Evolutionary conservation across 495 filamentous ascomycete species (phyloP).

Genomic region (Aspergillus kassunensis): DNA sequence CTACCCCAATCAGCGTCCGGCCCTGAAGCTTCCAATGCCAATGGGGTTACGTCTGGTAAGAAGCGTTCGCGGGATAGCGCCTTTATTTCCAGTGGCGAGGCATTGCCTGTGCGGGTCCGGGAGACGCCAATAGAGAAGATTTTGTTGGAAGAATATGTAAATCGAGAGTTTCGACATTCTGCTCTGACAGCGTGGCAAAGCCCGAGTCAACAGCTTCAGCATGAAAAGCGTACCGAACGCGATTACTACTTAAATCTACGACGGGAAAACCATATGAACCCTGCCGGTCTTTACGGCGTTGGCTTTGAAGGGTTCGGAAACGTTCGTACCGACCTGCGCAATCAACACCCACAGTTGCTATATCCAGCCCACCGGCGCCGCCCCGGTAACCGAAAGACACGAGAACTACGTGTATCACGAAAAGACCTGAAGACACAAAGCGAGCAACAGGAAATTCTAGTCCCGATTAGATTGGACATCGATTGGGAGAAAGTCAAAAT

Average conservation of each 20-base stretch:
- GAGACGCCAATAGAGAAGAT: slow-evolving; percentile 50
- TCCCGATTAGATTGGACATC: slow-evolving; percentile 87
- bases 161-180: slow-evolving; percentile 69
- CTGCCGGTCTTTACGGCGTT: slow-evolving; percentile 64
- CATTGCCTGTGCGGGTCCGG: slow-evolving; percentile 31
- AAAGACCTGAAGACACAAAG: slow-evolving; percentile 79
- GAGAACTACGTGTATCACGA: slow-evolving; percentile 63
- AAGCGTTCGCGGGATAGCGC: slow-evolving; percentile 62
- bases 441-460: slow-evolving; percentile 84
- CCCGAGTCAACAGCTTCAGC: slow-evolving; percentile 43
- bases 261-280: slow-evolving; percentile 49
- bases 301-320: slow-evolving; percentile 93
- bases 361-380: slow-evolving; percentile 73
- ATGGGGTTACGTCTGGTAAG: slow-evolving; percentile 43
- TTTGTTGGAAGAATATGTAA: slow-evolving; percentile 70
- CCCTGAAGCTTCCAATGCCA: slow-evolving; percentile 31
- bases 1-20: slow-evolving; percentile 21
- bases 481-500: slow-evolving; percentile 95
- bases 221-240: slow-evolving; percentile 51
- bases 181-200: slow-evolving; percentile 44
- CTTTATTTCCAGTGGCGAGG: slow-evolving; percentile 29
- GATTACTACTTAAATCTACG: slow-evolving; percentile 49
- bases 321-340: slow-evolving; percentile 63
- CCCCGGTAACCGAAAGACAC: slow-evolving; percentile 68
- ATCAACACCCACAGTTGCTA: slow-evolving; percentile 54